phyloP scores from a whole-genome alignment of 352 stramenopile species.

The Globisporangium emineosum region DNA sequence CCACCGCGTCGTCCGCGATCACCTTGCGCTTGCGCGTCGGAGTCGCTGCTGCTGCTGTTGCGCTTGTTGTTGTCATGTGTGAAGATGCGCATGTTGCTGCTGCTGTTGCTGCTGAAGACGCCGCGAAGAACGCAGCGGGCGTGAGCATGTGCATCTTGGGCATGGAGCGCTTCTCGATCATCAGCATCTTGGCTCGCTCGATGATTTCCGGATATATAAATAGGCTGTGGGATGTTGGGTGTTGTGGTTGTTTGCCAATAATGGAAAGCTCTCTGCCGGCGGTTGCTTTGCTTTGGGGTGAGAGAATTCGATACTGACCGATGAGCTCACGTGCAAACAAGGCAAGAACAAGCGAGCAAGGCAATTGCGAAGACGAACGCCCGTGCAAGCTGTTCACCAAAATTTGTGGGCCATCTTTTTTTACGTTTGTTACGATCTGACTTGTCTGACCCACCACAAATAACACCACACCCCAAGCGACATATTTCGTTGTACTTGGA shows the following conservation, averaged over 20 bases:
- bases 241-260: not conserved
- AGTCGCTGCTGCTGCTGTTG: not conserved
- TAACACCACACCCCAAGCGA: not conserved
- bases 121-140: slow-evolving; percentile 8
- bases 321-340: not conserved
- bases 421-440: not conserved
- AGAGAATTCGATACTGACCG: not conserved
- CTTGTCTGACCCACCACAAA: not conserved
- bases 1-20: slow-evolving; percentile 25
- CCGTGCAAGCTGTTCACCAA: not conserved
- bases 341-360: not conserved
- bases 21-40: slow-evolving; percentile 51
- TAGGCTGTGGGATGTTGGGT: not conserved
- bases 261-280: too few relatives aligned
- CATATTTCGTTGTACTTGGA: not conserved
- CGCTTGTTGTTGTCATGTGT: not conserved
- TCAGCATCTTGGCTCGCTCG: slow-evolving; percentile 9
- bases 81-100: not conserved
- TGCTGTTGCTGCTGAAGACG: not conserved
- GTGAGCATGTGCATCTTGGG: slow-evolving; percentile 16
- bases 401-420: slow-evolving; percentile 1
- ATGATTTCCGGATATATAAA: slow-evolving; percentile 6
- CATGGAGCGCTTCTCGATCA: slow-evolving; percentile 16
- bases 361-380: not conserved
- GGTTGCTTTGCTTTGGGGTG: not conserved